phyloP scores from a whole-genome alignment of 2,329 filamentous ascomycete genomes.

The Stachybotrys elegans region DNA sequence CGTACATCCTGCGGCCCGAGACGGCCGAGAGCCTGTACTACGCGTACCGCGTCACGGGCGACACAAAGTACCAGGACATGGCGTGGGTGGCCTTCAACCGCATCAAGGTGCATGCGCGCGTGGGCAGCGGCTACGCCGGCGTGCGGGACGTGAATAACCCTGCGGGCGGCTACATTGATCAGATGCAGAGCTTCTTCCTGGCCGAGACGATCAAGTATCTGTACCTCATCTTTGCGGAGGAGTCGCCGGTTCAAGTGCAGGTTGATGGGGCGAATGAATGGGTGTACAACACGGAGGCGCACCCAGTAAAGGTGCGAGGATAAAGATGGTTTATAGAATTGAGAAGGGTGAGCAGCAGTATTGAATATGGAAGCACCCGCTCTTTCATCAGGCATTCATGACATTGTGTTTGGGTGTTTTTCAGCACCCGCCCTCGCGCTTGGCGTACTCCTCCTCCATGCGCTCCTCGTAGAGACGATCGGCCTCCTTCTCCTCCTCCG shows the following conservation, averaged over 20 bases:
- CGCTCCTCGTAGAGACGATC: constrained; percentile 45
- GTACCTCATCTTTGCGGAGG: constrained; percentile 64
- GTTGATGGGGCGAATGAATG: constrained; percentile 38
- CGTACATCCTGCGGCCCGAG: constrained; percentile 72
- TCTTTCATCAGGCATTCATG: too few relatives aligned
- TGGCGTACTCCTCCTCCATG: constrained; percentile 53
- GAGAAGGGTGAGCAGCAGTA: too few relatives aligned
- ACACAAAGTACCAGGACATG: constrained; percentile 75
- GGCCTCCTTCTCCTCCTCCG: constrained; percentile 42
- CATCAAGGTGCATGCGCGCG: constrained; percentile 59
- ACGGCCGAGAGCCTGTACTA: constrained; percentile 85
- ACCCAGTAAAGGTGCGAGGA: constrained; percentile 29
- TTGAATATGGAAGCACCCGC: too few relatives aligned
- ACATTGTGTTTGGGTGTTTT: too few relatives aligned
- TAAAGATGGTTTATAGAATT: background rate
- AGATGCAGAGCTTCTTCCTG: constrained; percentile 84
- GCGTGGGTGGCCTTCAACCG: constrained; percentile 72
- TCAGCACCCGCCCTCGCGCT: constrained; percentile 46
- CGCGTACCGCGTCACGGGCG: constrained; percentile 73
- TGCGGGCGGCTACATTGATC: constrained; percentile 59
- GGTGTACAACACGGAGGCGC: constrained; percentile 47
- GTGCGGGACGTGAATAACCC: constrained; percentile 60
- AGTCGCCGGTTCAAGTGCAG: constrained; percentile 49
- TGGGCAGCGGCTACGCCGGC: constrained; percentile 61
- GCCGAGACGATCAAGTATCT: constrained; percentile 84